Evolutionary conservation across 2,329 filamentous ascomycete species (phyloP).

Genomic region (Clonostachys byssicola): DNA sequence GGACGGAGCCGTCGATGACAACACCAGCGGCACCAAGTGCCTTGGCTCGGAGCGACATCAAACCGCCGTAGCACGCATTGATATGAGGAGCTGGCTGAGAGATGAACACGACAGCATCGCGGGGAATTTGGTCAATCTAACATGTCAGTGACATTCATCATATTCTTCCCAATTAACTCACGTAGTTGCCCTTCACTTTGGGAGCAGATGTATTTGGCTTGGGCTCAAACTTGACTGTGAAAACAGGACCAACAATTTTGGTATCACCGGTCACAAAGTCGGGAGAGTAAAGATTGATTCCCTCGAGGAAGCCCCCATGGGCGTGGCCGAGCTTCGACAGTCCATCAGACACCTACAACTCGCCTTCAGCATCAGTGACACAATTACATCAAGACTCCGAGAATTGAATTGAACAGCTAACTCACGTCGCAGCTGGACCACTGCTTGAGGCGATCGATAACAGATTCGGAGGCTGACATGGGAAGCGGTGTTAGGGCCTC

Average conservation of each 20-base stretch:
- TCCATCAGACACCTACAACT: background rate
- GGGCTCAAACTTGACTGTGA: background rate
- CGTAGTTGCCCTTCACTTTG: background rate
- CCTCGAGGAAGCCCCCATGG: background rate
- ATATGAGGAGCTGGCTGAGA: background rate
- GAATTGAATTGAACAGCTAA: background rate
- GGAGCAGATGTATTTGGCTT: background rate
- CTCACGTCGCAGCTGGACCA: background rate
- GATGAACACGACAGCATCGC: background rate
- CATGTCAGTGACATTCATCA: background rate
- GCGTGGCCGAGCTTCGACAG: background rate
- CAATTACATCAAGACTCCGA: background rate
- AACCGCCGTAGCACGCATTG: background rate
- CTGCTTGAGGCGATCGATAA: background rate
- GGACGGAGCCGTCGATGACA: background rate
- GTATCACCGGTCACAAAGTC: background rate
- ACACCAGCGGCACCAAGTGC: background rate
- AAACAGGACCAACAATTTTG: background rate
- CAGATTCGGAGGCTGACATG: too few species aligned
- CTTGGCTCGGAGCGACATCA: background rate
- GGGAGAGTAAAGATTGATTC: background rate
- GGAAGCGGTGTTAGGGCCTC: too few species aligned
- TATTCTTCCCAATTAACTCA: background rate
- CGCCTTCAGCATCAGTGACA: background rate
- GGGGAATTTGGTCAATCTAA: background rate